These are phyloP conservation scores for Gillenia trifoliata DNA, from an alignment of 306 rosid genomes.

Conservation along the genomic window DNA sequence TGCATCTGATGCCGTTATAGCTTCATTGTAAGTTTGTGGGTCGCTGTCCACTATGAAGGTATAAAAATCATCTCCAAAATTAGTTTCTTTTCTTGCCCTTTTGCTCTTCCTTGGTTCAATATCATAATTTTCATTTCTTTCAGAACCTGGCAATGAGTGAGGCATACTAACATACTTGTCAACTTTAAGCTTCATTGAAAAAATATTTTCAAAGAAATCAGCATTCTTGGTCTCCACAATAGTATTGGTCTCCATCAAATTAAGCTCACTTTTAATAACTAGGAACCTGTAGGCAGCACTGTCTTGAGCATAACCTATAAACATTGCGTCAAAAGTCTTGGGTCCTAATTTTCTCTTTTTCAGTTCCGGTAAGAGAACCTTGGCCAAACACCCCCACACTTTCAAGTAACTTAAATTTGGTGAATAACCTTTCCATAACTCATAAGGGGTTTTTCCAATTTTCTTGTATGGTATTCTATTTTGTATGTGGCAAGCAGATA, in stretches of 20 bases:
- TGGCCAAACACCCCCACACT: conserved; percentile 7
- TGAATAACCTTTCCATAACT: background rate
- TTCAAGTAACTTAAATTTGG: background rate
- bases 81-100: background rate
- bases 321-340: background rate
- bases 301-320: background rate
- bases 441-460: background rate
- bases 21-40: background rate
- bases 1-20: background rate
- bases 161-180: background rate
- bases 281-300: background rate
- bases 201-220: background rate
- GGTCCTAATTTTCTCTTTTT: background rate
- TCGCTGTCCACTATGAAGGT: background rate
- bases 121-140: background rate
- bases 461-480: conserved; percentile 3
- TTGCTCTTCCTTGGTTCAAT: background rate
- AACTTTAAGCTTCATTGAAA: background rate
- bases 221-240: background rate
- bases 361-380: background rate
- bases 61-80: background rate
- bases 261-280: background rate
- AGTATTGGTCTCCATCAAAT: background rate
- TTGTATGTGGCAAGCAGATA: background rate
- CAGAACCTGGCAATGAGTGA: background rate